Evolutionary conservation across 768 basidiomycete species (phyloP).

Genomic region (Termitomyces heimii): DNA sequence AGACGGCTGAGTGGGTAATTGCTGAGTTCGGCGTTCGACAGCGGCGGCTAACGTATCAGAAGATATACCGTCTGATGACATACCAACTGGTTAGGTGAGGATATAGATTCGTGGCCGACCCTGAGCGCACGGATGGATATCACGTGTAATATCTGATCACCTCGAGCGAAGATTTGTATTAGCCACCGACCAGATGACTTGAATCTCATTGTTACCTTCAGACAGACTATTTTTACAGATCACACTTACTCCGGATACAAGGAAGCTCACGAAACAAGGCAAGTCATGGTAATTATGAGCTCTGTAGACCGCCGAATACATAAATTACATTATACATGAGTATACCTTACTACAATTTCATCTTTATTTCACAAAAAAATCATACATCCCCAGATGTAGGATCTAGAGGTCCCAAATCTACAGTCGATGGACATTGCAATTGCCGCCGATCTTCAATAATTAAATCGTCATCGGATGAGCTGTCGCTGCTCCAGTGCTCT

Average conservation of each 20-base stretch:
- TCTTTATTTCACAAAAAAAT: not conserved
- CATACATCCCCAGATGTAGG: not conserved
- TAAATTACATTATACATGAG: not conserved
- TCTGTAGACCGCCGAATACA: not conserved
- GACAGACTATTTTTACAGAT: not conserved
- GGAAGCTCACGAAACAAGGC: not conserved
- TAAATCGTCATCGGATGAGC: constrained; percentile 45
- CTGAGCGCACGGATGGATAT: not conserved
- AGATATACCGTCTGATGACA: constrained; percentile 20
- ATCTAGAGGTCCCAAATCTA: not conserved
- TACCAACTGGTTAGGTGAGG: not conserved
- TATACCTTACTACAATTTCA: not conserved
- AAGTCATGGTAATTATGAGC: not conserved
- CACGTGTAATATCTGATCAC: not conserved
- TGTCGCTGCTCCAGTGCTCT: constrained; percentile 56
- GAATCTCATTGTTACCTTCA: too few relatives aligned
- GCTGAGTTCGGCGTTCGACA: constrained; percentile 35
- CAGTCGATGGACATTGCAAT: constrained; percentile 6
- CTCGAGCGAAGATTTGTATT: too few relatives aligned
- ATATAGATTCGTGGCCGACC: not conserved
- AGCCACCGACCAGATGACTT: too few relatives aligned
- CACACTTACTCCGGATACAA: not conserved
- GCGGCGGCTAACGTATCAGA: constrained; percentile 36
- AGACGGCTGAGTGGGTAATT: constrained; percentile 26
- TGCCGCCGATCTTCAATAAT: constrained; percentile 13